Base-by-base conservation (phyloP, 805 yeast species). In the Starmera pachycereana region DNA sequence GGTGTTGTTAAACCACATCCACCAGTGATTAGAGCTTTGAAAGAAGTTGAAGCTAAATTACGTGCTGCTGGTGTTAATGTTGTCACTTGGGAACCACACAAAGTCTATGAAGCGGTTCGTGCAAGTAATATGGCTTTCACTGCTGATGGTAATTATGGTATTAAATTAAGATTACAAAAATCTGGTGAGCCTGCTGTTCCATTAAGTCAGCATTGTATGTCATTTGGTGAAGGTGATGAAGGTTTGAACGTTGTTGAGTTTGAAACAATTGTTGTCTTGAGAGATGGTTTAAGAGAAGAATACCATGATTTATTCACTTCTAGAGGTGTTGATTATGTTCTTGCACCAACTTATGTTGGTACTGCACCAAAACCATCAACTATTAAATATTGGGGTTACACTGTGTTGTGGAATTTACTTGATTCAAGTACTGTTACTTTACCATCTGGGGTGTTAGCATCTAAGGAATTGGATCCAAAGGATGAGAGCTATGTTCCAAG, bases 301-400 rank as follows among this genome's bases (percentile, higher is more conserved):
- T 81, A 80, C 54, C 62, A 68, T 36, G 68, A 72, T 36, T 69
- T 62, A 52, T 66, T 81, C 53, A 65, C 71, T 43, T 56, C 69
- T 22, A 66, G 76, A 52, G 68, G 70, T 39, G 69, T 81, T 37
- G 90, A 83, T 52, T 74, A 78, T 51, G 68, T 83, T 43, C 59
- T 83, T 36, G 72, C 81, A 39, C 89, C 90, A 44, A 71, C 78
- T 6, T 76, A 78, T 57, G 73, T 71, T 41, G 80, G 81, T 46
- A 79, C 77, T 38, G 86, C 92, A 12, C 84, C 87, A 34, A 69
- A 69, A 40, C 74, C 81, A 16, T 74, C 71, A 37, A 66, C 70
- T 39, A 71, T 81, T 6, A 74, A 72, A 57, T 81, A 80, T 60
- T 84, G 92, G 89, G 82, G 88, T 4, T 84, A 84, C 66, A 81